These are phyloP conservation scores for Termitomyces sp. DNA, from an alignment of 768 basidiomycete species.

Conservation along the genomic window DNA sequence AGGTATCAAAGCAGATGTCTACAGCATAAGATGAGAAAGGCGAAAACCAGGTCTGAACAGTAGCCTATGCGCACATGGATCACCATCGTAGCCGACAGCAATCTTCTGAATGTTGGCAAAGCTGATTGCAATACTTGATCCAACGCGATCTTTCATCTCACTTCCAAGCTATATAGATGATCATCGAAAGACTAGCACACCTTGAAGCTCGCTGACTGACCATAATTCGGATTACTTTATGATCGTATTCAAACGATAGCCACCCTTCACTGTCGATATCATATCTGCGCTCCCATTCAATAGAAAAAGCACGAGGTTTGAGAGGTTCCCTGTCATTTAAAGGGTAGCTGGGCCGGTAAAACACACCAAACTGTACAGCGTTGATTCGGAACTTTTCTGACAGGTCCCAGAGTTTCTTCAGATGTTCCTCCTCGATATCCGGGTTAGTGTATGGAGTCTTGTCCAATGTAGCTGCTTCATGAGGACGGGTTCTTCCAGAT, in stretches of 20 bases:
- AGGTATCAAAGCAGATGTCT: constrained; percentile 68
- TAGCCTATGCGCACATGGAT: constrained; percentile 48
- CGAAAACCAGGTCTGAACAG: not conserved
- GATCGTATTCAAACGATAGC: constrained; percentile 61
- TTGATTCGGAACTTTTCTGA: constrained; percentile 49
- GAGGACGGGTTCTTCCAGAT: constrained; percentile 8
- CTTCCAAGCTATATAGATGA: constrained; percentile 51
- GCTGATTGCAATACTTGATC: constrained; percentile 45
- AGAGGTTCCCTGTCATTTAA: constrained; percentile 21
- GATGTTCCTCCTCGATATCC: constrained; percentile 45
- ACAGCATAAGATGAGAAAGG: not conserved
- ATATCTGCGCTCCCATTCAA: constrained; percentile 63
- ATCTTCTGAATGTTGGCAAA: constrained; percentile 58
- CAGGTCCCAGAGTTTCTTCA: constrained; percentile 37
- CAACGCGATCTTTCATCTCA: constrained; percentile 42
- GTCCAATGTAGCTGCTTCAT: constrained; percentile 31
- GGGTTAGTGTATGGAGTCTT: constrained; percentile 57
- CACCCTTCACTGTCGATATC: constrained; percentile 40
- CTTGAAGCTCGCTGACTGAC: constrained; percentile 28
- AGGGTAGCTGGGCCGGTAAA: constrained; percentile 36
- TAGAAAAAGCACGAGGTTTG: constrained; percentile 51
- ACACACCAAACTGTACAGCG: constrained; percentile 63
- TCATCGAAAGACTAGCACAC: not conserved
- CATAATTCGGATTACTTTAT: constrained; percentile 59
- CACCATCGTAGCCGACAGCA: constrained; percentile 56